Base-by-base conservation (phyloP, 225 moss, liverwort and hornwort species). In the Pleurozium schreberi region DNA sequence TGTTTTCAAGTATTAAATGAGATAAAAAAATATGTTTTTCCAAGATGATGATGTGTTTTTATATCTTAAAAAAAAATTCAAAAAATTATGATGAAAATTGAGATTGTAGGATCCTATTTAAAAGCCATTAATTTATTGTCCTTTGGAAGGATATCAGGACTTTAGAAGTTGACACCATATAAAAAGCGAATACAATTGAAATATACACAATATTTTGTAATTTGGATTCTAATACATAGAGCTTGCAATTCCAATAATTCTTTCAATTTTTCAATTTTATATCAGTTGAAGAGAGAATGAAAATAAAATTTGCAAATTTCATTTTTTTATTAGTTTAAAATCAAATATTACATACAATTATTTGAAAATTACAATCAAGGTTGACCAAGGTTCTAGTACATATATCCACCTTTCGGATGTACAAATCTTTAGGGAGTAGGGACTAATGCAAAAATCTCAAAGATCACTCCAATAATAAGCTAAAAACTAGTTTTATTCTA, bases 391-490 rank as follows among this genome's bases (percentile, higher is more conserved):
- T 1, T 1, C 11, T 20, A 19, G 20, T 57, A 57, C 57, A 57
- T 57, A 57, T 19, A 47, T 75, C 1, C 4, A 49, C 31, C 9
- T 49, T 19, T 31, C 1, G 4, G 4, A 75, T 49, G 12, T 1
- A 10, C 0, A 0, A 1, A 18, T 19, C 6, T 75, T 33, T 1
- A 12, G 0, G 1, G 4, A 0, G 12, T 50, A 12, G 0, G 1
- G 4, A 0, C 8, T 50, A 49, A 31, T 50, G 5, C 13, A 14
- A 52, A 36, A 52, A 13, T 75, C 5, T 3, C 1, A 14, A 34
- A 3, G 2, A 2, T 52, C 22, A 22, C 3, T 52, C 14, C 2
- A 52, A 52, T 33, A 52, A 76, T 52, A 3, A 34, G 8, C 76
- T 75, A 5, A 75, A n/a, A 75, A 33, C 0, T 33, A 33, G 4